These are phyloP conservation scores for Alopecurus myosuroides DNA, from an alignment of 176 grass and related monocot species.

Conservation along the genomic window DNA sequence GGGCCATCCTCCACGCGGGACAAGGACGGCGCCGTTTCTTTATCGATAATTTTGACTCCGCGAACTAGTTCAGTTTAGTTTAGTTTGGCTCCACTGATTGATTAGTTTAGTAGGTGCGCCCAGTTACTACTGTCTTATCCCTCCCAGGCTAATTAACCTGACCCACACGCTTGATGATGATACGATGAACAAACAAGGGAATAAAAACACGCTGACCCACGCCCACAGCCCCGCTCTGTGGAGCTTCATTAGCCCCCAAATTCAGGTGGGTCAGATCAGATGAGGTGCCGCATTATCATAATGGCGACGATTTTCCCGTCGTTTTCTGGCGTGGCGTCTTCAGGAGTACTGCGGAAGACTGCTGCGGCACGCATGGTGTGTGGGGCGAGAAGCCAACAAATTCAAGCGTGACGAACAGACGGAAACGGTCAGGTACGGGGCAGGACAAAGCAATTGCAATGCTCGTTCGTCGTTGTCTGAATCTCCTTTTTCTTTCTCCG, in stretches of 20 bases:
- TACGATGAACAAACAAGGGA: not conserved
- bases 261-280: not conserved
- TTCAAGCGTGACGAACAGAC: not conserved
- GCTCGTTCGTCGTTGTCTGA: not conserved
- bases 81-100: no score
- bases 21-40: not conserved
- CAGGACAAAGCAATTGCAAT: not conserved
- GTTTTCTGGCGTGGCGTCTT: not conserved
- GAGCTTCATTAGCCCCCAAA: conserved; percentile 12
- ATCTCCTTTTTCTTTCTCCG: no score
- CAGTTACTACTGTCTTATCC: not conserved
- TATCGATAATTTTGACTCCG: not conserved
- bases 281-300: not conserved
- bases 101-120: not conserved
- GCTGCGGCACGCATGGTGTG: conserved; percentile 3
- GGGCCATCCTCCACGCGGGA: not conserved
- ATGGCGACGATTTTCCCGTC: conserved; percentile 16
- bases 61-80: no score
- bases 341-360: not conserved
- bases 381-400: not conserved
- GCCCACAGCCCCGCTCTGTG: not conserved
- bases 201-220: not conserved
- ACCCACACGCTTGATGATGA: not conserved
- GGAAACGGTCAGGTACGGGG: not conserved
- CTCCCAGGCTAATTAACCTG: not conserved